Conservation (phyloP, 2,329 filamentous ascomycete genomes). For the Arthroderma uncinatum region DNA sequence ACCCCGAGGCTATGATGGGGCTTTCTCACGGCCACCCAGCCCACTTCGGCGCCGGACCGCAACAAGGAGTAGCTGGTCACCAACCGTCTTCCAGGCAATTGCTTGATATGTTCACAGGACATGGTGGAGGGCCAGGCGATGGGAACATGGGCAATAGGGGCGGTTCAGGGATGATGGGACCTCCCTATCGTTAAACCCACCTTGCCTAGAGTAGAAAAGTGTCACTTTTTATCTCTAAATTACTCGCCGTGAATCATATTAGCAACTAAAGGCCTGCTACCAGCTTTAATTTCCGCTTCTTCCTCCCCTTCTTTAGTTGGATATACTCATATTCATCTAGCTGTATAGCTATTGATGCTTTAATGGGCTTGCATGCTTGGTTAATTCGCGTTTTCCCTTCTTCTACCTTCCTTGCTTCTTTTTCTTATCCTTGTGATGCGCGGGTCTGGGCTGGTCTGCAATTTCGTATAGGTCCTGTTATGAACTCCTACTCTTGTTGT, state of each 20-base stretch:
- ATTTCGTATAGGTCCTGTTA: not conserved
- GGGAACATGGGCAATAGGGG: constrained; percentile 9
- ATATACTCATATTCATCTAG: constrained; percentile 7
- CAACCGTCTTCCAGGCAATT: constrained; percentile 30
- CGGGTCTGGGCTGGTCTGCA: not conserved
- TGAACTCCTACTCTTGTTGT: constrained; percentile 2
- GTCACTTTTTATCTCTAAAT: not conserved
- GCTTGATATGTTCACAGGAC: constrained; percentile 36
- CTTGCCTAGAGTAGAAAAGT: not conserved
- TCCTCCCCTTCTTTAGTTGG: not conserved
- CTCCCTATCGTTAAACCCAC: constrained; percentile 14
- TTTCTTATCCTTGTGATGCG: not conserved
- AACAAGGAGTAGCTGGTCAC: constrained; percentile 28
- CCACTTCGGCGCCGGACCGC: constrained; percentile 28
- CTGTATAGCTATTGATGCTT: constrained; percentile 6
- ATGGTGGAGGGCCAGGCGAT: constrained; percentile 21
- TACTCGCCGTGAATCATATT: not conserved
- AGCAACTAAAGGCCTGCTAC: not conserved
- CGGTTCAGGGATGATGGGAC: constrained; percentile 16
- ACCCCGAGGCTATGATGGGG: constrained; percentile 30
- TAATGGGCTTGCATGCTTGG: not conserved
- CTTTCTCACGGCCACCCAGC: constrained; percentile 26
- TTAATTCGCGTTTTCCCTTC: too few relatives aligned
- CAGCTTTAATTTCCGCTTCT: not conserved
- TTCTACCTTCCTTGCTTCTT: not conserved